phyloP scores from a whole-genome alignment of 257 asterid species.

The Solanum piurae region DNA sequence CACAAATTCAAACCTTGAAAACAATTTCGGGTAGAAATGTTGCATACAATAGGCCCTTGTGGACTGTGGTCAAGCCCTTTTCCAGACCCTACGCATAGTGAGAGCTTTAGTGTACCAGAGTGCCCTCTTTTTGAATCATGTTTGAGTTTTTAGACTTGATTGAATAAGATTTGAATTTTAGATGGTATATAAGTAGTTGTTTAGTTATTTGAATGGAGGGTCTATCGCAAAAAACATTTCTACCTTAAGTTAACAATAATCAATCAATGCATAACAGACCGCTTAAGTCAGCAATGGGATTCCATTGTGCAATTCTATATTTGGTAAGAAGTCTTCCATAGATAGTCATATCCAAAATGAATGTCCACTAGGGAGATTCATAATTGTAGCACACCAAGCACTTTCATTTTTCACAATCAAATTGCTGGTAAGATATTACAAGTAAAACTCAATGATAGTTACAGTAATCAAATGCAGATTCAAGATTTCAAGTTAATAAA shows the following conservation, averaged over 20 bases:
- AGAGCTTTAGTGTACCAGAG: no score
- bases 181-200: neutral
- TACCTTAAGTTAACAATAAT: neutral
- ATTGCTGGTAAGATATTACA: neutral
- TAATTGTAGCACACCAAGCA: neutral
- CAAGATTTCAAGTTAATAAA: neutral
- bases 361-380: neutral
- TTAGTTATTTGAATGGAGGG: neutral
- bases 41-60: neutral
- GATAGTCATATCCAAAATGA: neutral
- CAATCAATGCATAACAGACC: neutral
- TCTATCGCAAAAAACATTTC: neutral
- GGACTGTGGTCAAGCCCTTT: no score
- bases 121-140: neutral
- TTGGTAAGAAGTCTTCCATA: neutral
- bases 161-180: neutral
- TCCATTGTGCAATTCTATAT: neutral
- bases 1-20: no score
- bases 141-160: neutral
- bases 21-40: no score
- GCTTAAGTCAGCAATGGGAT: neutral
- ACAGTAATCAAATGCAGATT: neutral
- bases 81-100: rapidly evolving
- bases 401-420: neutral
- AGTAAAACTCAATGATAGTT: neutral